A percentile compares a stretch with the other conserved stretches of the same genome.
phyloP scores from a whole-genome alignment of 768 basidiomycete genomes.

The Russula brevipes region DNA sequence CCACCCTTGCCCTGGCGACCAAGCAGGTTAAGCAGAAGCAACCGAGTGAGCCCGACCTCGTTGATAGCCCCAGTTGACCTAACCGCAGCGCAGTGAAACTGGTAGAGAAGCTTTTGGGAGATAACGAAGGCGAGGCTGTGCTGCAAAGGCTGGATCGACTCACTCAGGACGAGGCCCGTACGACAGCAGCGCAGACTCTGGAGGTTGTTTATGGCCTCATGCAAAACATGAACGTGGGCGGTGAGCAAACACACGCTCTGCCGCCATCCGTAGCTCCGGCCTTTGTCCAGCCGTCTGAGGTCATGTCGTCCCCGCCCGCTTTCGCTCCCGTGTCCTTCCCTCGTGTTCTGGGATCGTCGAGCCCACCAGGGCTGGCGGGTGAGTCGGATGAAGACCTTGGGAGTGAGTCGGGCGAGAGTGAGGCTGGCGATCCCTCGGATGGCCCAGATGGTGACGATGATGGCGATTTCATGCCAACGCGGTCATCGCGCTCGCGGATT shows the following conservation, averaged over 20 bases:
- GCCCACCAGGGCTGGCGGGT: conserved; percentile 21
- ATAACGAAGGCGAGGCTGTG: too few relatives aligned
- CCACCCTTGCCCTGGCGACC: too few relatives aligned
- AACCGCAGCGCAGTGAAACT: too few relatives aligned
- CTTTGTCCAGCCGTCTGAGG: conserved; percentile 18
- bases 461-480: conserved; percentile 18
- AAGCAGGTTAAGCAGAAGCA: too few relatives aligned
- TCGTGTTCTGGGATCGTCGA: conserved; percentile 17
- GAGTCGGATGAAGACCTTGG: conserved; percentile 22
- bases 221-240: too few relatives aligned
- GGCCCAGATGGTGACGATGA: conserved; percentile 16
- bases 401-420: conserved; percentile 24
- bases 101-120: too few relatives aligned
- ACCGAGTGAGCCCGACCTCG: too few relatives aligned
- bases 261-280: not conserved
- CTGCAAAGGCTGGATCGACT: too few relatives aligned
- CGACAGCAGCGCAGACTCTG: too few relatives aligned
- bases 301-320: conserved; percentile 16
- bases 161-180: too few relatives aligned
- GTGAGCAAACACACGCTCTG: not conserved
- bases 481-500: not conserved
- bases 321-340: conserved; percentile 14
- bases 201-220: too few relatives aligned
- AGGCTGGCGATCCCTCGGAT: conserved; percentile 18
- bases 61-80: too few relatives aligned